Evolutionary conservation across 495 filamentous ascomycete species (phyloP).

Genomic region (Neurospora pannonica): DNA sequence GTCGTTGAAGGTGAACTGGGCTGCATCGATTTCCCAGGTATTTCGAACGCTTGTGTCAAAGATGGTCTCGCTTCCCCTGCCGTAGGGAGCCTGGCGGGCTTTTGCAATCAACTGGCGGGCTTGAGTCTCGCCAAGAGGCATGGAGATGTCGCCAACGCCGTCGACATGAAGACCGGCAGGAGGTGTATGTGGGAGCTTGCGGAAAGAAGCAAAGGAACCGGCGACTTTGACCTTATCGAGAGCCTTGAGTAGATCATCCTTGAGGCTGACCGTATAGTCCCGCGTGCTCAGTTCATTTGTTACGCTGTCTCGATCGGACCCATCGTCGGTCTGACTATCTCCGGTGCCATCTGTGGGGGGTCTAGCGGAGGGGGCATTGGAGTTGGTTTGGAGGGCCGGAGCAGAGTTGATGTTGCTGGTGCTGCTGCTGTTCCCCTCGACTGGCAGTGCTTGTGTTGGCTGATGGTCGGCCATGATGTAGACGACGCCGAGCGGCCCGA

Average conservation of each 20-base stretch:
- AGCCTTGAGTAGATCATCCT: background rate
- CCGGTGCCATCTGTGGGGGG: background rate
- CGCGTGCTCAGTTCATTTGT: background rate
- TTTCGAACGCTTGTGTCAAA: background rate
- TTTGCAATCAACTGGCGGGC: background rate
- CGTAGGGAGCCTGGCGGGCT: background rate
- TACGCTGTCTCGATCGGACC: background rate
- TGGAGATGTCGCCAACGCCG: background rate
- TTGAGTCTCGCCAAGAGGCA: background rate
- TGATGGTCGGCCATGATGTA: background rate
- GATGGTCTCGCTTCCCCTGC: background rate
- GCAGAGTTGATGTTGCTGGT: too few species aligned
- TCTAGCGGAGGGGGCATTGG: background rate
- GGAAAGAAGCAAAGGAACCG: background rate
- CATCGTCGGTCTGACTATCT: background rate
- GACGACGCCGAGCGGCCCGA: background rate
- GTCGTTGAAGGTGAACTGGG: background rate
- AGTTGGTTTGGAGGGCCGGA: too few species aligned
- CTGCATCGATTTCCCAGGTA: background rate
- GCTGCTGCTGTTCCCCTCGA: too few species aligned
- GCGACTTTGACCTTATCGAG: background rate
- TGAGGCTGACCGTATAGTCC: background rate
- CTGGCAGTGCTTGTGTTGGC: background rate
- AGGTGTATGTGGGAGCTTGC: background rate
- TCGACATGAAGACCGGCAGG: background rate